A percentile compares a stretch with the other conserved stretches of the same genome.
Evolutionary conservation across 2,329 filamentous ascomycete genomes (phyloP).

Genomic region (Grosmannia huntii): DNA sequence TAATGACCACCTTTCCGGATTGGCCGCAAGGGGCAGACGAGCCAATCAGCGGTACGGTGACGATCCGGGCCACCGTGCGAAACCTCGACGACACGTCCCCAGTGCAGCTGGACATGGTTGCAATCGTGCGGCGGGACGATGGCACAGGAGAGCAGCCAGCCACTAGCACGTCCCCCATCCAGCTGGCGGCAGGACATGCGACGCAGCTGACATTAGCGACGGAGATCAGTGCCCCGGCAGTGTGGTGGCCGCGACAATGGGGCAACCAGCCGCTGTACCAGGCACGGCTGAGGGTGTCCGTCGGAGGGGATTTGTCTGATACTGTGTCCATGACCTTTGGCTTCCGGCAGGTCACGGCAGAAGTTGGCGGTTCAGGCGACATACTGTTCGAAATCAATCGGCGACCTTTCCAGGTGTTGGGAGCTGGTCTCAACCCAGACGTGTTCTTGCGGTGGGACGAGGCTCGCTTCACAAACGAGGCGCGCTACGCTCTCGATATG

Average conservation of each 20-base stretch:
- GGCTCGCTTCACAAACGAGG: slow-evolving; percentile 33
- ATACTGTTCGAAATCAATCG: slow-evolving; percentile 43
- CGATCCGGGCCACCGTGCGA: slow-evolving; percentile 23
- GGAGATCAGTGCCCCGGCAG: slow-evolving; percentile 11
- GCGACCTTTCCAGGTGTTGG: slow-evolving; percentile 44
- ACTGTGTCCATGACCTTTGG: slow-evolving; percentile 30
- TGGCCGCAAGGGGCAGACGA: slow-evolving; percentile 6
- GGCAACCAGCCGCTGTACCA: slow-evolving; percentile 29
- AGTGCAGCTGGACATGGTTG: slow-evolving; percentile 21
- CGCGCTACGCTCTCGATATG: slow-evolving; percentile 43
- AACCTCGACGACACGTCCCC: slow-evolving; percentile 25
- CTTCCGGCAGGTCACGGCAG: slow-evolving; percentile 39
- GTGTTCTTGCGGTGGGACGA: slow-evolving; percentile 47
- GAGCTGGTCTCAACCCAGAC: slow-evolving; percentile 47
- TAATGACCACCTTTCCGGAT: slow-evolving; percentile 28
- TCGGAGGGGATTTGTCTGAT: slow-evolving; percentile 14
- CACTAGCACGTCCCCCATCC: background rate
- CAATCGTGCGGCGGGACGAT: slow-evolving; percentile 7
- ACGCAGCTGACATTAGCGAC: slow-evolving; percentile 8
- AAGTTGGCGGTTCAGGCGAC: slow-evolving; percentile 39
- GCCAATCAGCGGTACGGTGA: slow-evolving; percentile 21
- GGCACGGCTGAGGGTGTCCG: slow-evolving; percentile 17
- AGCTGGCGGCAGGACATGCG: slow-evolving; percentile 7
- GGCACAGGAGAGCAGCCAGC: background rate
- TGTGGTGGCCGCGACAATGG: slow-evolving; percentile 53